Conservation (phyloP, 306 rosid species). For the Dryas drummondii region DNA sequence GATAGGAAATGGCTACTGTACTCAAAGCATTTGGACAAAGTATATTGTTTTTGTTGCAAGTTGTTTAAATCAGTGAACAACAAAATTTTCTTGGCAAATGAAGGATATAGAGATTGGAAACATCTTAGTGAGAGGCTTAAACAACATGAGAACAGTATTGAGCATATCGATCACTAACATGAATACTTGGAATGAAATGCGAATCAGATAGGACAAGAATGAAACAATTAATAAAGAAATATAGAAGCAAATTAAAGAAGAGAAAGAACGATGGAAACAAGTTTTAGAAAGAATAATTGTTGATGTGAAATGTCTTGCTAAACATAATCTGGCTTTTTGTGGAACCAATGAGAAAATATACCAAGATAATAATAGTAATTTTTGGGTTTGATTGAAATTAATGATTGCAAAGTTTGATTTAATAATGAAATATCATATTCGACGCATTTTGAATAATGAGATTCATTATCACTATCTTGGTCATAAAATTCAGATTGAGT, state of each 20-base stretch:
- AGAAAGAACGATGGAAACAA: neutral
- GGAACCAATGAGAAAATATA: no score
- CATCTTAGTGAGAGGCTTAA: neutral
- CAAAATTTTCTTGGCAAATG: neutral
- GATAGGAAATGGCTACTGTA: conserved; percentile 7
- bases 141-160: neutral
- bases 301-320: neutral
- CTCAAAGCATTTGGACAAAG: neutral
- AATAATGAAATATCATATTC: no score
- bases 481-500: no score
- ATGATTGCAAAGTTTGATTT: no score
- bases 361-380: neutral
- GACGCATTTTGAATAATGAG: no score
- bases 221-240: neutral
- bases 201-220: neutral
- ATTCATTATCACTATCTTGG: no score
- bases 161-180: neutral
- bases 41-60: neutral
- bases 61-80: neutral
- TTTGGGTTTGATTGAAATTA: no score
- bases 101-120: neutral
- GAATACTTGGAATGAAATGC: neutral
- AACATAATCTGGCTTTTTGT: no score
- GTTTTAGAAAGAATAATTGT: neutral
- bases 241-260: neutral